These are phyloP conservation scores for Colletotrichum simmondsii DNA, from an alignment of 2,329 filamentous ascomycete species.

Conservation along the genomic window DNA sequence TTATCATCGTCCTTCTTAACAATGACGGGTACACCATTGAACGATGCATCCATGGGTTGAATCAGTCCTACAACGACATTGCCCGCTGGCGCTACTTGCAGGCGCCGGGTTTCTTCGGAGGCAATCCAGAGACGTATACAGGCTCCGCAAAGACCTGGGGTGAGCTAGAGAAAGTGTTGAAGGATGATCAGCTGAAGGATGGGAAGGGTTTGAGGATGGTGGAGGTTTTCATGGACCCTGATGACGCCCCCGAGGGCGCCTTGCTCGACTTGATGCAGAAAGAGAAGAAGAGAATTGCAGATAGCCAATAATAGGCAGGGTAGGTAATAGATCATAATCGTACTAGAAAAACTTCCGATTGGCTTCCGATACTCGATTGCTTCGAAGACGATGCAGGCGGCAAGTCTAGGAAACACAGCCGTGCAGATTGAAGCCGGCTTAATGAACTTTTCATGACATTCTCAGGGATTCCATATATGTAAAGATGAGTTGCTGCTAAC, in stretches of 20 bases:
- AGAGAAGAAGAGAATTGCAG: not conserved
- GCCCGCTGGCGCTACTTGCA: conserved; percentile 63
- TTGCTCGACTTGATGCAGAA: not conserved
- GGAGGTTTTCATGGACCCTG: conserved; percentile 42
- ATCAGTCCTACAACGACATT: conserved; percentile 65
- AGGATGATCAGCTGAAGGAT: conserved; percentile 33
- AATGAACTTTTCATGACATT: too few relatives aligned
- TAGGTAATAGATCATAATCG: too few relatives aligned
- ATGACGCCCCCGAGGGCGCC: conserved; percentile 9
- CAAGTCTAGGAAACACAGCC: too few relatives aligned
- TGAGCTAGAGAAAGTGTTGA: conserved; percentile 52
- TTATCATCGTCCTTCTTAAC: conserved; percentile 63
- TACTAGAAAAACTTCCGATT: too few relatives aligned
- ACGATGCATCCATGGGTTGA: conserved; percentile 64
- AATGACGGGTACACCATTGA: conserved; percentile 71
- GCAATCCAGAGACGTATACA: conserved; percentile 42
- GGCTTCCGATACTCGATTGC: too few relatives aligned
- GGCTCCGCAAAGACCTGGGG: conserved; percentile 53
- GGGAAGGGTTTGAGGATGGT: conserved; percentile 45
- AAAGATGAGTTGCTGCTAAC: too few relatives aligned
- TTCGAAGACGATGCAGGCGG: too few relatives aligned
- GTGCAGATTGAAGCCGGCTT: too few relatives aligned
- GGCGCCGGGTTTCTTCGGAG: conserved; percentile 60
- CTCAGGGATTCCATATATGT: too few relatives aligned
- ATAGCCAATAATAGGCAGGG: not conserved